Evolutionary conservation across 2,329 filamentous ascomycete species (phyloP), one percentile per base, ranked within the genome.

Genomic region (Sporothrix humicola): DNA sequence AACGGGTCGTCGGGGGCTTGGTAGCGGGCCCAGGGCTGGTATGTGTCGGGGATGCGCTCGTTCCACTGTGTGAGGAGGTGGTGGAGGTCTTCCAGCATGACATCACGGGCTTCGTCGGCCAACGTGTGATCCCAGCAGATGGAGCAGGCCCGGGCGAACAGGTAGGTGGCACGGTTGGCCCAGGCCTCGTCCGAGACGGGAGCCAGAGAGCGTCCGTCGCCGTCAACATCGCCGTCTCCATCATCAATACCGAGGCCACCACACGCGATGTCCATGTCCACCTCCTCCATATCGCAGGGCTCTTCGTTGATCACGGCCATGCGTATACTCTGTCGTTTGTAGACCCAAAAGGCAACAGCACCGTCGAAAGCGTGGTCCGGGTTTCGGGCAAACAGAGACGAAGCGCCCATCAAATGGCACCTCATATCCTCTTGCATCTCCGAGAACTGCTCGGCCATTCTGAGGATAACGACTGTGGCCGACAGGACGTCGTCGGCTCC

Each of bases 391-490:
- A 59, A 59, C 13, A 59, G 23, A 4, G 56, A 59, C 26, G 56
- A 59, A 13, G 56, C 56, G 13, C 56, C 56, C 56, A 59, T 59
- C 23, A 59, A 12, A 26, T 59, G 56, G 56, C 56, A 59, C 2
- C 26, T 23, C 56, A 59, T 59, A 26, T 59, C 56, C 12, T 59
- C 56, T 37, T 59, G 56, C 56, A 59, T 59, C 26, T 59, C 56
- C 1, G 56, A 59, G 8, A 59, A 59, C 26, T 59, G 56, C 12
- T 59, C 56, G 56, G 56, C 56, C 56, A 59, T 59, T 26, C 56
- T 26, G 10, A 59, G 26, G 26, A 59, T 59, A 12, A 59, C 56
- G 5, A 59, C 56, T 26, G 56, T 37, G 26, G 56, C 56, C 3
- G 26, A 59, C 23, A 59, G 13, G 8, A 59, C 56, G 26, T 59